Conservation (phyloP, 2,329 filamentous ascomycete species). For the Colletotrichum sp. region DNA sequence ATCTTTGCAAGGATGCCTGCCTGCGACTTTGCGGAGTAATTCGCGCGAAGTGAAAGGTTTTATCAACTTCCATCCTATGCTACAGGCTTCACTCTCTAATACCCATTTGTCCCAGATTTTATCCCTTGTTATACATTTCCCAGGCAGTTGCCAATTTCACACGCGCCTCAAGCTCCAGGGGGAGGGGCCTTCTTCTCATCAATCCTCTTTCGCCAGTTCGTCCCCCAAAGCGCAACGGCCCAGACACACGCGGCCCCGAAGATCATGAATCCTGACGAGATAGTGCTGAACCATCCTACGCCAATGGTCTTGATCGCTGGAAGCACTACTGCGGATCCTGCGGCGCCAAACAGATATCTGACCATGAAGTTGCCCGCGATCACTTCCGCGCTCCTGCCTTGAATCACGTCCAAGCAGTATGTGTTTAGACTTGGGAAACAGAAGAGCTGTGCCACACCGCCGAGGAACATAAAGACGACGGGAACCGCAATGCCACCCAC, state of each 20-base stretch:
- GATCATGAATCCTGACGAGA: conserved; percentile 40
- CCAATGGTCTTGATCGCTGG: conserved; percentile 78
- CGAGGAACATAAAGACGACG: conserved; percentile 71
- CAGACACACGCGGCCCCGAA: conserved; percentile 24
- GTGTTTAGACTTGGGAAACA: conserved; percentile 74
- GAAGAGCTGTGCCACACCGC: conserved; percentile 72
- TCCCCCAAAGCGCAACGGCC: conserved; percentile 15
- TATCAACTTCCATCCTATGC: not conserved
- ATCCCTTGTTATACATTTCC: not conserved
- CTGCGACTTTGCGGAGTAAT: not conserved
- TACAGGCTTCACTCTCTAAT: not conserved
- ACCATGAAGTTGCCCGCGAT: conserved; percentile 81
- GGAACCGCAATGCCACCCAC: conserved; percentile 51
- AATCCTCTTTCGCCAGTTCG: conserved; percentile 1
- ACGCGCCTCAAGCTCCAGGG: not conserved
- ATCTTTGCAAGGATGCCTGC: not conserved
- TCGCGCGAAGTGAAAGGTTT: not conserved
- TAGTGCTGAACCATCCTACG: conserved; percentile 82
- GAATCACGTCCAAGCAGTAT: conserved; percentile 35
- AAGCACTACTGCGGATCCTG: conserved; percentile 73
- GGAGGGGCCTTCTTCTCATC: not conserved
- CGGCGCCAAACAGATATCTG: conserved; percentile 76
- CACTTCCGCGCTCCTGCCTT: conserved; percentile 16
- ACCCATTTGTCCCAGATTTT: not conserved
- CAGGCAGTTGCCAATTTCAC: not conserved